Evolutionary conservation across 2,329 filamentous ascomycete species (phyloP), one percentile per base, ranked within the genome.

Genomic region (Eutypa lata): DNA sequence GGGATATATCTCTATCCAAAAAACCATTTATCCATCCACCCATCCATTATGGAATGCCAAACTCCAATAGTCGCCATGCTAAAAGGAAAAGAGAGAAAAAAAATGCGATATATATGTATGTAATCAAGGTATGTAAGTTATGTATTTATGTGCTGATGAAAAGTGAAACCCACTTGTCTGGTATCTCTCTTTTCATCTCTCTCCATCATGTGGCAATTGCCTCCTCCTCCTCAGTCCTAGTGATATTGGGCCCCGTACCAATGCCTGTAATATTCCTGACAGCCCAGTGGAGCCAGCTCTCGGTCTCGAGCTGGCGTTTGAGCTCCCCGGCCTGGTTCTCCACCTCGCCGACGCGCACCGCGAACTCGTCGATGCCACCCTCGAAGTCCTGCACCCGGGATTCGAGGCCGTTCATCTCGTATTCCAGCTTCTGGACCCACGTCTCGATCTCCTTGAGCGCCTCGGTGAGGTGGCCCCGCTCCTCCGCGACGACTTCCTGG

Each of bases 381-480:
- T 96, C 91, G 8, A 96, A 89, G 65, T 97, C 93, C 62, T 89
- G 81, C 10, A 96, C 87, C 63, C 91, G 91, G 47, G 86, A 84
- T 47, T 85, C 79, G n/a, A 97, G 75, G 16, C 86, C 84, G 54
- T 88, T 83, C 56, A 97, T 87, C 74, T 97, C 93, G 70, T 97
- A 97, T 64, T 97, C 92, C 51, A 97, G 77, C 70, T 92, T 92
- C 19, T 91, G 90, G 2, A 88, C 84, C 38, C 95, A 76, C 21
- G 88, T 82, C 67, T 96, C 91, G 14, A 97, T 78, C 57, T 94
- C 89, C 68, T 88, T 88, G 55, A 91, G 76, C 16, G 81, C 80
- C 65, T 94, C 90, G 3, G 81, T 82, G 37, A 96, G 75, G 49
- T 81, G 78, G 21, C 79, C 78, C 40, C 86, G 82, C 70, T 95